Conservation (phyloP, 2,329 filamentous ascomycete species). For the Colletotrichum lupini region DNA sequence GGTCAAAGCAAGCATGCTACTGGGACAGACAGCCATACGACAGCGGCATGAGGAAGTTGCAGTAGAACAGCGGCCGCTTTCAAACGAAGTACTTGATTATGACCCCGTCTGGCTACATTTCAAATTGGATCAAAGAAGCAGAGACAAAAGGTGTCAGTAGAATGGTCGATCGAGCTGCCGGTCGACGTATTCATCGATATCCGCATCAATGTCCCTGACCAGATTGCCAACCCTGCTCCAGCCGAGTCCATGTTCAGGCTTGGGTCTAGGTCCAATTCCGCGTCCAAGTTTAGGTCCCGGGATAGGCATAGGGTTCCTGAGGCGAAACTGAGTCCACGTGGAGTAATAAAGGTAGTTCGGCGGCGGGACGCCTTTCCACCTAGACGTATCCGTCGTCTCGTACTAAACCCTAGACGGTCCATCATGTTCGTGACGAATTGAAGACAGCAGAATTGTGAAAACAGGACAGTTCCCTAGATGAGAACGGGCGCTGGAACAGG, state of each 20-base stretch:
- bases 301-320: not conserved
- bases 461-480: not conserved
- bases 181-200: conserved; percentile 11
- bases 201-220: conserved; percentile 19
- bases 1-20: not conserved
- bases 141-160: conserved; percentile 14
- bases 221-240: conserved; percentile 23
- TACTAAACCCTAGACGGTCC: not conserved
- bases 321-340: not conserved
- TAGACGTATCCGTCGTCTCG: not conserved
- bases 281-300: not conserved
- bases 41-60: not conserved
- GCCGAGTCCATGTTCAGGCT: conserved; percentile 8
- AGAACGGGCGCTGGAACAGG: conserved; percentile 3
- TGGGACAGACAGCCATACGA: not conserved
- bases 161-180: conserved; percentile 13
- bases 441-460: not conserved
- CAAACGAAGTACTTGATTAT: conserved; percentile 18
- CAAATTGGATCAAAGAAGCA: conserved; percentile 6
- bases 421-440: not conserved
- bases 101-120: not conserved
- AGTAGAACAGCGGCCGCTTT: not conserved
- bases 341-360: not conserved
- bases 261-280: not conserved
- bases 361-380: not conserved